A percentile compares a stretch with the other conserved stretches of the same genome.
Evolutionary conservation across 129 eudicot genomes (phyloP).

Genomic region (Oenanthe sinensis): DNA sequence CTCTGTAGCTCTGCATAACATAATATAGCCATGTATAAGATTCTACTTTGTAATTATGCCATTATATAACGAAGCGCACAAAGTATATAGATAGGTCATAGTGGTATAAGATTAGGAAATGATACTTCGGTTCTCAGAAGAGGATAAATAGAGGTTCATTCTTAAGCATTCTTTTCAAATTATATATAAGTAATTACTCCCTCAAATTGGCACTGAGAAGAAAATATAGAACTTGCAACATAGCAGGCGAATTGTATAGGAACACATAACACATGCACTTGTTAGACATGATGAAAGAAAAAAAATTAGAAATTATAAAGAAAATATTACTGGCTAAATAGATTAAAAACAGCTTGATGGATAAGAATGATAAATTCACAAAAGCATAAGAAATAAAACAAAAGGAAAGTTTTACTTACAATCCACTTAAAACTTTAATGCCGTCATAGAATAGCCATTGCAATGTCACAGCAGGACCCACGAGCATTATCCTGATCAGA

Average conservation of each 20-base stretch:
- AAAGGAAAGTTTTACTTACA: conserved; percentile 33
- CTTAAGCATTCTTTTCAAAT: not conserved
- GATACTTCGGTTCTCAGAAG: too few species aligned
- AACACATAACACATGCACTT: not conserved
- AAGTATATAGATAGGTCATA: too few species aligned
- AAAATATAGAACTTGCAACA: not conserved
- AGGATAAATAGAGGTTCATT: too few species aligned
- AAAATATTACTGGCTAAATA: not conserved
- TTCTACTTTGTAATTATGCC: too few species aligned
- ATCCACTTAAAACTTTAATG: conserved; percentile 50
- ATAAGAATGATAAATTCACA: not conserved
- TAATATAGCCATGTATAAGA: too few species aligned
- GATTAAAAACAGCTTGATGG: not conserved
- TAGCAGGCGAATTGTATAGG: not conserved
- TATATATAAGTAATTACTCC: not conserved
- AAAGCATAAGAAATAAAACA: not conserved
- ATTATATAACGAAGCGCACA: too few species aligned
- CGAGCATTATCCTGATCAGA: conserved; percentile 46
- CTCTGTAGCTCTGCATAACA: too few species aligned
- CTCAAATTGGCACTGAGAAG: not conserved
- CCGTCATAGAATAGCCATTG: conserved; percentile 53
- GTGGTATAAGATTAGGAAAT: too few species aligned
- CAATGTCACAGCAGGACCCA: conserved; percentile 54
- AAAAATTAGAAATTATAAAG: not conserved
- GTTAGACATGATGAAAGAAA: not conserved